Evolutionary conservation across 75 land plant genomes (phyloP), one percentile per base, ranked within the genome.

Genomic region (Cupressus sempervirens): DNA sequence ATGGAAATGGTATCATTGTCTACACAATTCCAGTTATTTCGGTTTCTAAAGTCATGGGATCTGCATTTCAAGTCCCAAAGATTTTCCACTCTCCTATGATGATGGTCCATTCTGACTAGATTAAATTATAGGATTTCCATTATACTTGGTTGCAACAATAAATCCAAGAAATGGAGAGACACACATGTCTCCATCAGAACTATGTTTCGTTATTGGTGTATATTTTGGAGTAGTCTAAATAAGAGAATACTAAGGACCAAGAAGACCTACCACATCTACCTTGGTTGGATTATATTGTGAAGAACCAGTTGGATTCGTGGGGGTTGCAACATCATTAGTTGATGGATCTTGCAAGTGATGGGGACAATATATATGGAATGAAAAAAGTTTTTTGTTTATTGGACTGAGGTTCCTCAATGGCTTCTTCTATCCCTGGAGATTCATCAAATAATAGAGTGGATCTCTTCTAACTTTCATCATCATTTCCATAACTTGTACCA

Each of bases 171-270:
- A 92, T 36, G 93, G 94, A 81, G 95, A 91, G 86, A 92, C 86
- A 26, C 94, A 94, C 16, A 91, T 93, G 83, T 96, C 98, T 77
- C 86, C 90, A 52, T 96, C 98, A 84, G 91, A 62, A 84, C 91
- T 86, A 43, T 96, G 90, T 58, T 95, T 92, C 81, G 90, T 92
- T 40, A 92, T 82, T 85, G 92, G 95, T 8, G 95, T 87, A 88
- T 97, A 95, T 62, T 82, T 90, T 23, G 93, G 87, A 80, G 89
- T 29, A 40, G 89, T 85, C 29, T 87, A 88, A 29, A 85, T 90
- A 67, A 84, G 83, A 13, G 91, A 85, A 67, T 86, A 85, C 52
- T 91, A 90, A 34, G 90, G 91, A 34, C 87, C 89, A 85, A 88
- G 86, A 32, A 88, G 88, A 41, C 86, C 76, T 50, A 83, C 82